Evolutionary conservation across 805 yeast species (phyloP), one percentile per base, ranked within the genome.

Genomic region (Maudiozyma turicensis): DNA sequence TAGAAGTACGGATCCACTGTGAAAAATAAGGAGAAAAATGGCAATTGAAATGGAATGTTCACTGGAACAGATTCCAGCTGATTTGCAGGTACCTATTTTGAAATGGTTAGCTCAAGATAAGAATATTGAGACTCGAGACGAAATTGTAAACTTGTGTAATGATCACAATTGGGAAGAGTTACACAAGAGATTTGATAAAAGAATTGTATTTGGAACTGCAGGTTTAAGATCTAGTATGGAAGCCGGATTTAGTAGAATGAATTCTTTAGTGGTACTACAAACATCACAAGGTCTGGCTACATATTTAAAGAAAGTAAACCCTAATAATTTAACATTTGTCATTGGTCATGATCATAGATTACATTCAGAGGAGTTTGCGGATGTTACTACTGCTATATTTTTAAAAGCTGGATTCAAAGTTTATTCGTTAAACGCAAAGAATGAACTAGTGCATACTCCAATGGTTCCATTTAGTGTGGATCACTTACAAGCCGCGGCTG

Each of bases 301-400:
- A 44, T 82, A 83, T 51, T 72, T 70, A 46, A 58, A 57, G 40
- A 58, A 47, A 26, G 58, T 51, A 48, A 63, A 60, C 3, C 59
- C 60, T 6, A 55, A 64, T 26, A 64, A 69, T 28, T 38, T 54
- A 8, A 50, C 53, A 45, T 76, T 61, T 3, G 96, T 89, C 0
- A 70, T 91, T 40, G 98, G 98, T 0, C 89, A 89, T 67, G 99
- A 91, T 63, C 98, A 93, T 65, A 73, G 99, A 37, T 82, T 77
- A 66, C 77, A 88, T 58, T 91, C 98, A 0, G 72, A 71, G 50
- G 70, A 81, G 49, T 91, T 85, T 71, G 97, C 97, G 2, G 77
- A 78, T 48, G 72, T 89, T 14, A 76, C 95, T 0, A 89, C 89
- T 0, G 73, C 83, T 43, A 88, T 81, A 1, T 93, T 95, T 48